Evolutionary conservation across 805 yeast genomes (phyloP), one percentile per base, ranked within the genome.

Genomic region (Debaryomyces castellii): DNA sequence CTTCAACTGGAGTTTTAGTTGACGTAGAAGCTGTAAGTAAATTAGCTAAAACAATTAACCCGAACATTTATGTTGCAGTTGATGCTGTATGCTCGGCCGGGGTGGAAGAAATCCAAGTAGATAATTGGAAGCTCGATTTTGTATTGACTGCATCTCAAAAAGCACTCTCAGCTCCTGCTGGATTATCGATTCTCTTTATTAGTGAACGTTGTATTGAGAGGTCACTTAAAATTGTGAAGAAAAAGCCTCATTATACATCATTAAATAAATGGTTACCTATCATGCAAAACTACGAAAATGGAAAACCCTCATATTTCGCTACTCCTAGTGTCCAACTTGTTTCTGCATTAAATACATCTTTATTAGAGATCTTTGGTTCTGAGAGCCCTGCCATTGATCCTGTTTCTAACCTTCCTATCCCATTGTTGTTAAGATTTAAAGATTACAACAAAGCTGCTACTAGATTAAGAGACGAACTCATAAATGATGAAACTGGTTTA

Each of bases 121-220:
- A 51, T 20, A 41, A 48, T 6, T 54, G 55, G 59, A 44, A 35
- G 9, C 30, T 53, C 8, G 59, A 54, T 38, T 46, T 42, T 35
- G 48, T 44, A 3, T 46, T 40, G 37, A 32, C 50, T 20, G 47
- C 48, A 18, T 44, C 44, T 3, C 47, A 47, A 35, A 47, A 43
- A 30, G 45, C 47, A 11, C 27, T 43, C 17, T 27, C 39, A 4
- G 32, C 50, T 4, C 47, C 50, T 5, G 47, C 44, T 12, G 50
- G 47, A 4, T 43, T 47, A 38, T 40, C 42, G n/a, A 18, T 44
- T 10, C 24, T 40, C 34, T 44, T 43, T 16, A 14, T 40, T 12
- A 39, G 44, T 28, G 35, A 44, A 18, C 39, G 47, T n/a, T 47
- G 42, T 10, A 33, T 47, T 17, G 40, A 24, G 23, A 20, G 18